phyloP scores from a whole-genome alignment of 2,329 filamentous ascomycete genomes.

The Monilinia fructigena region DNA sequence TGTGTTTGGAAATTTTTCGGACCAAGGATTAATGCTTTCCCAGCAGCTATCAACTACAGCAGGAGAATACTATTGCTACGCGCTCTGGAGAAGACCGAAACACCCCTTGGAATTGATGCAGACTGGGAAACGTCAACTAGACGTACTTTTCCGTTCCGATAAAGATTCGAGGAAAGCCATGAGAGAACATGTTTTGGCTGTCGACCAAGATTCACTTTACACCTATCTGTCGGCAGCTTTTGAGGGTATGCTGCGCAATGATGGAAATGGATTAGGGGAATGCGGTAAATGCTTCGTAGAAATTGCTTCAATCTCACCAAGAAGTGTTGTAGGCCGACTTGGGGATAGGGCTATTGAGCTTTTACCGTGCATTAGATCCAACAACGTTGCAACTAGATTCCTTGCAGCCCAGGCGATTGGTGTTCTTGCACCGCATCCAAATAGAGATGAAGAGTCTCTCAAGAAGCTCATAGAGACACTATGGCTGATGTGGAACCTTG shows the following conservation, averaged over 20 bases:
- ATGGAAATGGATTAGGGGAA: slow-evolving; percentile 44
- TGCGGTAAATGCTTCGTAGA: slow-evolving; percentile 55
- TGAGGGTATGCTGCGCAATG: slow-evolving; percentile 52
- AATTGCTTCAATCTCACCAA: slow-evolving; percentile 52
- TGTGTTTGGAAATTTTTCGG: slow-evolving; percentile 43
- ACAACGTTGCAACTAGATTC: slow-evolving; percentile 65
- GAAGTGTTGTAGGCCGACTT: slow-evolving; percentile 51
- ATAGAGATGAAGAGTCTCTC: slow-evolving; percentile 45
- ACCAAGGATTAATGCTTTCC: slow-evolving; percentile 55
- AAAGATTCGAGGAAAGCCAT: slow-evolving; percentile 61
- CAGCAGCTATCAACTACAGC: slow-evolving; percentile 68
- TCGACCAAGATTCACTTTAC: slow-evolving; percentile 44
- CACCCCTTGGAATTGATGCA: slow-evolving; percentile 56
- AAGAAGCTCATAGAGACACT: slow-evolving; percentile 47
- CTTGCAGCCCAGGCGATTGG: slow-evolving; percentile 71
- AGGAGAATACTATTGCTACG: slow-evolving; percentile 59
- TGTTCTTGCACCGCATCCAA: slow-evolving; percentile 68
- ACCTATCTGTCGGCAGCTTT: slow-evolving; percentile 56
- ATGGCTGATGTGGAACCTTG: slow-evolving; percentile 50
- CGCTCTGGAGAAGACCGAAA: slow-evolving; percentile 43
- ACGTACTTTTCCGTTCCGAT: slow-evolving; percentile 69
- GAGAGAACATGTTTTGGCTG: slow-evolving; percentile 50
- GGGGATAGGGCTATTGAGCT: slow-evolving; percentile 52
- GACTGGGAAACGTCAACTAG: slow-evolving; percentile 85
- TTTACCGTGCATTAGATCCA: slow-evolving; percentile 63